phyloP scores from a whole-genome alignment of 2,329 filamentous ascomycete species.

The Colletotrichum sojae region DNA sequence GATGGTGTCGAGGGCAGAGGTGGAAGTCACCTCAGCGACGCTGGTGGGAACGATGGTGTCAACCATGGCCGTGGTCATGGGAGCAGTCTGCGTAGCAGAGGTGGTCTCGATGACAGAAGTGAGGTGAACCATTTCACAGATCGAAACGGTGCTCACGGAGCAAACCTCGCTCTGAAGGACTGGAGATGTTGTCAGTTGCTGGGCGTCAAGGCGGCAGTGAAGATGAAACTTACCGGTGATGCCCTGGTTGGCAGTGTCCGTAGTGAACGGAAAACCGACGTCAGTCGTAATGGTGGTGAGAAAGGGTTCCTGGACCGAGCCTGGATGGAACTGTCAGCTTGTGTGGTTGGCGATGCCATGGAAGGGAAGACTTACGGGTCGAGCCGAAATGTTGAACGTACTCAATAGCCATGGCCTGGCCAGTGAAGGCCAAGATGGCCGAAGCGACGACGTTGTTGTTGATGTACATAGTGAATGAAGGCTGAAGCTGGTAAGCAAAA shows the following conservation, averaged over 20 bases:
- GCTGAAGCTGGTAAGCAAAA: not conserved
- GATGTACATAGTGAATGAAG: not conserved
- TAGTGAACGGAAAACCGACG: too few relatives aligned
- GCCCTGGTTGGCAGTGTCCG: too few relatives aligned
- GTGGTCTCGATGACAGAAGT: not conserved
- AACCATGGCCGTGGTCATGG: not conserved
- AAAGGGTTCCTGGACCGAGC: not conserved
- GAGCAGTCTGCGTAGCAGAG: not conserved
- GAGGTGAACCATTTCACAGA: not conserved
- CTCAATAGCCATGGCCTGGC: not conserved
- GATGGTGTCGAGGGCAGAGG: too few relatives aligned
- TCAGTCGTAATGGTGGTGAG: not conserved
- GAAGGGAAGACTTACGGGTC: not conserved
- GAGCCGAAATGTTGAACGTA: not conserved
- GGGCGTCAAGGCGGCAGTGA: not conserved
- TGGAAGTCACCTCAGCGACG: too few relatives aligned
- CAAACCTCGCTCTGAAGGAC: not conserved
- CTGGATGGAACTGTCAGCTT: conserved; percentile 2
- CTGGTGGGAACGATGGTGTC: not conserved
- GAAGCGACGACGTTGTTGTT: not conserved
- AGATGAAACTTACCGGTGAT: not conserved
- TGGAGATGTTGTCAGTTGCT: not conserved
- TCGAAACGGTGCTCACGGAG: fast-evolving
- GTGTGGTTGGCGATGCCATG: not conserved
- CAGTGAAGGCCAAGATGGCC: not conserved